Base-by-base conservation (phyloP, 495 filamentous ascomycete genomes). In the Thozetella sp. region DNA sequence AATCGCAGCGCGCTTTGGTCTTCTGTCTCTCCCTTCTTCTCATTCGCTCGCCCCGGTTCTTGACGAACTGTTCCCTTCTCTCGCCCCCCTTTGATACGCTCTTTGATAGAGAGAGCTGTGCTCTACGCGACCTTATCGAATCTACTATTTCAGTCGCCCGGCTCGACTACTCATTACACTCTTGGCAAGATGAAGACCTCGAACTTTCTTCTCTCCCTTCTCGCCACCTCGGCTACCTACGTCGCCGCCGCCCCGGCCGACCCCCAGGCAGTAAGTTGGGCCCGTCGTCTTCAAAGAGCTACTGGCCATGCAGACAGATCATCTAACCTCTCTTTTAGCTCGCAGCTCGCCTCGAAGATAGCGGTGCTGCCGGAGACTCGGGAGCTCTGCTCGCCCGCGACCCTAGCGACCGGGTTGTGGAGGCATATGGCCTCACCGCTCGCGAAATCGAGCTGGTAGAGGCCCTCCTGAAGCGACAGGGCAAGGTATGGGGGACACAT, bases 141-240 rank as follows among this genome's bases (percentile, higher is more conserved):
- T 48, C 12, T 48, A 48, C 20, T 48, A 48, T 48, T 48, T 48
- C 3, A 20, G 6, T n/a, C 43, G 20, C 4, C 11, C 43, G 10
- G 12, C 6, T 19, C 3, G n/a, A 10, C 11, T 20, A 48, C 43
- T n/a, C 43, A 20, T 4, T 13, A 15, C 43, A 9, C 9, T 9
- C n/a, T 19, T n/a, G 43, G 3, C 43, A 48, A 48, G 43, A 48
- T 48, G 43, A 48, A 48, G n/a, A 48, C 43, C 43, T 48, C 43
- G 43, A 3, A 20, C 43, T 3, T 48, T 20, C 43, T 48, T 4
- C 43, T 48, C n/a, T 48, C 43, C 3, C 11, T 48, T 13, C 43
- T 48, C n/a, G 43, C 43, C 4, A 48, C 43, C n/a, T 48, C 43
- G 43, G n/a, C n/a, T 20, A 19, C 43, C 3, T 48, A 20, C 20